These are phyloP conservation scores for Umbilicaria muhlenbergii DNA, from an alignment of 495 filamentous ascomycete species.

Conservation along the genomic window DNA sequence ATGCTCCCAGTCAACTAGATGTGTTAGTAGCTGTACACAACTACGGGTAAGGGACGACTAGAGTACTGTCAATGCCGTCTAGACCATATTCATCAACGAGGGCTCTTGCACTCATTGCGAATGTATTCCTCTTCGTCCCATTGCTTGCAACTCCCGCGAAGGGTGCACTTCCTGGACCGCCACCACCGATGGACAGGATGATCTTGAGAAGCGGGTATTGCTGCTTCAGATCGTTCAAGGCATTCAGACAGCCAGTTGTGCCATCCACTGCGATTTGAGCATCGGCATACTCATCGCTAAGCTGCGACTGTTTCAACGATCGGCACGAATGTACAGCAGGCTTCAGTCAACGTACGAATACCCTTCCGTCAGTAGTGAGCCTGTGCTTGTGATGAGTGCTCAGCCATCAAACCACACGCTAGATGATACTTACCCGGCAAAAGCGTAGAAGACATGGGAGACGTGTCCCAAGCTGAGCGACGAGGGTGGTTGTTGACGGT, in stretches of 20 bases:
- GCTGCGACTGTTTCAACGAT: constrained; percentile 27
- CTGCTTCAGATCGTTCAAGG: constrained; percentile 59
- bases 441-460: constrained; percentile 80
- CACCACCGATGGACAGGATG: constrained; percentile 77
- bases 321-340: constrained; percentile 7
- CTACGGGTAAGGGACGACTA: not conserved
- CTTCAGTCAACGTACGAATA: constrained; percentile 44
- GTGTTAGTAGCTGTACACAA: constrained; percentile 1
- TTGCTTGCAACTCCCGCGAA: constrained; percentile 60
- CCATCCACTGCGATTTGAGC: constrained; percentile 66
- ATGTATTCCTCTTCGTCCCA: constrained; percentile 44
- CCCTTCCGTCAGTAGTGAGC: constrained; percentile 61
- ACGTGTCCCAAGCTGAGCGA: constrained; percentile 52
- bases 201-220: constrained; percentile 62
- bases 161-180: constrained; percentile 58
- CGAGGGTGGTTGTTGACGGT: constrained; percentile 62
- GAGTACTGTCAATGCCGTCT: constrained; percentile 72
- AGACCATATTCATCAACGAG: constrained; percentile 62
- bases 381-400: constrained; percentile 19
- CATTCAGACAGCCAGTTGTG: constrained; percentile 57
- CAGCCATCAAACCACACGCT: constrained; percentile 14
- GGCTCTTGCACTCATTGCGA: constrained; percentile 53
- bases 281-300: constrained; percentile 81
- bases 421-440: constrained; percentile 43
- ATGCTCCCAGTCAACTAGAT: constrained; percentile 81